Base-by-base conservation (phyloP, 768 basidiomycete genomes). In the Hypholoma fasciculare region DNA sequence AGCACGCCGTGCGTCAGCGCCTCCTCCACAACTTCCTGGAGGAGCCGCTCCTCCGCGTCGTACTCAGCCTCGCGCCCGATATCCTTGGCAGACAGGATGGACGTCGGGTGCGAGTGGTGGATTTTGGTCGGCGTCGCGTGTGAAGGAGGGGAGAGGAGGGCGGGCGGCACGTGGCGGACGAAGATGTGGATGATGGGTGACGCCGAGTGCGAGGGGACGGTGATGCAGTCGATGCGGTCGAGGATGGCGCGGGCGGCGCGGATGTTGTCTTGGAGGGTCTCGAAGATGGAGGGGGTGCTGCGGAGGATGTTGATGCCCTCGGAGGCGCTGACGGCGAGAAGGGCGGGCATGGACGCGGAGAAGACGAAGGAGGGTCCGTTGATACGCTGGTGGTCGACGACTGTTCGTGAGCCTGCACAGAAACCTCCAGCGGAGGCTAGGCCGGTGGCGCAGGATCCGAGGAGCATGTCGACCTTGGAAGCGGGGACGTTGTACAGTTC, bases 291-390 rank as follows among this genome's bases (percentile, higher is more conserved):
- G 0, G 94, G 94, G 1, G 86, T 86, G 58, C 81, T 83, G 44
- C 83, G 83, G 51, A 98, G 78, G 62, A 90, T 84, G 65, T 86
- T 84, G 72, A 98, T 90, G 6, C 87, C 93, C 65, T 94, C 89
- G 0, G 92, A 95, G 2, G 87, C 92, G 63, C 89, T 86, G 61
- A 94, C 94, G 17, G 93, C 87, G 39, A 98, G 86, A 43, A 96
- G 81, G 2, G 93, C 85, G 0, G 97, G 97, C 77, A 96, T 87
- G 2, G 96, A 87, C 16, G 97, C 97, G 1, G 96, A 97, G 78
- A 94, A 99, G 58, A 99, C 94, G 70, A 94, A 96, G 0, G 94
- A 87, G 3, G 94, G 88, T 14, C 92, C 94, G 70, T 98, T 98
- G 82, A 96, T 97, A 47, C 94, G 94, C 85, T 97, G 96, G 68